Evolutionary conservation across 108 stramenopile genomes (phyloP).

Genomic region (Skeletonema potamos): DNA sequence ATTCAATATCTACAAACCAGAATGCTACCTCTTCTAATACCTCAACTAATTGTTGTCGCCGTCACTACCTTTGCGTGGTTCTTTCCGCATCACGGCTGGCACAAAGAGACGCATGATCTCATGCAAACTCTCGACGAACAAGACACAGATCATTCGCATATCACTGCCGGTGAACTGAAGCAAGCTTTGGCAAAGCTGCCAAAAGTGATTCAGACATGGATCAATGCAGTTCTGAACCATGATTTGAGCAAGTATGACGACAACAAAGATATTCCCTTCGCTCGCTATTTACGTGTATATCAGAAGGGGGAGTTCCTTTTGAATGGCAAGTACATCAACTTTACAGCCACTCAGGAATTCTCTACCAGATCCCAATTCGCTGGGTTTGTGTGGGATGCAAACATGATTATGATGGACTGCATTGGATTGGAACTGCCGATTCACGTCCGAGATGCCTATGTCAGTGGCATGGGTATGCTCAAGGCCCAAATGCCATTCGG

Average conservation of each 20-base stretch:
- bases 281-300: constrained; percentile 8
- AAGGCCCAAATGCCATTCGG: constrained; percentile 23
- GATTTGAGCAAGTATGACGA: not conserved
- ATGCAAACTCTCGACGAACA: constrained; percentile 11
- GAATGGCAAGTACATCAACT: constrained; percentile 20
- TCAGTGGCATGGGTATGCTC: constrained; percentile 24
- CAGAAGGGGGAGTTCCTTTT: constrained; percentile 27
- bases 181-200: constrained; percentile 4
- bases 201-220: constrained; percentile 14
- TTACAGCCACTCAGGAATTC: constrained; percentile 27
- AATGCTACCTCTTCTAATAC: constrained; percentile 3
- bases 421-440: constrained; percentile 7
- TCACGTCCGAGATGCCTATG: constrained; percentile 22
- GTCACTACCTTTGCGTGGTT: constrained; percentile 9
- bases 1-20: no score
- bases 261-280: constrained; percentile 11
- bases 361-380: constrained; percentile 7
- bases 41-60: not conserved
- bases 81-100: constrained; percentile 5
- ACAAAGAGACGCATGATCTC: constrained; percentile 24
- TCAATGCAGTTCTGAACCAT: constrained; percentile 1
- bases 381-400: constrained; percentile 42
- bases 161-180: constrained; percentile 5
- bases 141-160: not conserved
- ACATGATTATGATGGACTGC: constrained; percentile 3